Conservation (phyloP, 2,329 filamentous ascomycete species). For the Penicillium verrucosum region DNA sequence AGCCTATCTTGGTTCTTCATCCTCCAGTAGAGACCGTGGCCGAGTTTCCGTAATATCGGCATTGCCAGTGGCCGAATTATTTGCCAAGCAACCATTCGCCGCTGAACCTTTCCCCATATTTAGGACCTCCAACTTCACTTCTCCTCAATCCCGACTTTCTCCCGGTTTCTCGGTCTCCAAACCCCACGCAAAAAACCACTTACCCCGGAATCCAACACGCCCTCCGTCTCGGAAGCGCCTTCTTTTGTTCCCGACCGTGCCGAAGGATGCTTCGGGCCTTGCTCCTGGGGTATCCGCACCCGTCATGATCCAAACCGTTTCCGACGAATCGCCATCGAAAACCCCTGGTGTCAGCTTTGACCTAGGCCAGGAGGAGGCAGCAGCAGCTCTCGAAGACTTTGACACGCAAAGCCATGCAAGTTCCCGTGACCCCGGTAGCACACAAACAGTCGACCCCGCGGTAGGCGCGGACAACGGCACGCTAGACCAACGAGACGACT, state of each 20-base stretch:
- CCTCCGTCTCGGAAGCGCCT: not conserved
- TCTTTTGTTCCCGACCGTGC: slow-evolving; percentile 6
- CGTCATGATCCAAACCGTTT: slow-evolving; percentile 39
- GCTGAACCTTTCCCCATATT: slow-evolving; percentile 34
- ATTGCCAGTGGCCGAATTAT: slow-evolving; percentile 14
- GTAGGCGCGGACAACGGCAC: slow-evolving; percentile 18
- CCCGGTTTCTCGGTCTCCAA: not conserved
- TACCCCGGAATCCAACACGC: slow-evolving; percentile 8
- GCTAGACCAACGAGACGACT: slow-evolving; percentile 24
- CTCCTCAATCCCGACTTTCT: slow-evolving; percentile 12
- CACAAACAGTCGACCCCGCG: slow-evolving; percentile 24
- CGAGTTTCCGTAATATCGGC: slow-evolving; percentile 12
- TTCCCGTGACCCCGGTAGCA: slow-evolving; percentile 35
- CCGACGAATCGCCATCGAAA: slow-evolving; percentile 31
- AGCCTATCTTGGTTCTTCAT: not conserved
- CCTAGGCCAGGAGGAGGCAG: slow-evolving; percentile 27
- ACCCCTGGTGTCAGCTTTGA: slow-evolving; percentile 24
- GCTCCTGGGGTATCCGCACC: slow-evolving; percentile 36
- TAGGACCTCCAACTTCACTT: slow-evolving; percentile 19
- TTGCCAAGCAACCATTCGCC: slow-evolving; percentile 31
- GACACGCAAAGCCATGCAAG: slow-evolving; percentile 37
- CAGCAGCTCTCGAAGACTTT: slow-evolving; percentile 30
- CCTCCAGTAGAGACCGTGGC: not conserved
- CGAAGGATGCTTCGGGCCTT: slow-evolving; percentile 35
- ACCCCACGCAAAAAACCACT: not conserved